Percentiles rank a stretch among this genome's conserved stretches.
phyloP scores from a whole-genome alignment of 164 flowering plant genomes.

The Magnolia officinalis region DNA sequence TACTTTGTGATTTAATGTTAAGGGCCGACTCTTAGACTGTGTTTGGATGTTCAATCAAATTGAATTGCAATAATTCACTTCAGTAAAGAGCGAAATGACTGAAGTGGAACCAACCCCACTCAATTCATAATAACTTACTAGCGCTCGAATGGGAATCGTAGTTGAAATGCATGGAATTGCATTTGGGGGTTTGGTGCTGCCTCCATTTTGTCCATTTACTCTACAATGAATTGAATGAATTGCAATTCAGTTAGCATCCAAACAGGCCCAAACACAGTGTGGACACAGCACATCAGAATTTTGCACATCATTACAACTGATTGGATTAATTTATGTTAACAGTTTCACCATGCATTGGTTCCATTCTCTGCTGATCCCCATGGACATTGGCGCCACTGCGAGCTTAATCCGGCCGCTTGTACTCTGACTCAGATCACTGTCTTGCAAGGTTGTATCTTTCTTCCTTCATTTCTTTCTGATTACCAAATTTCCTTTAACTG shows the following conservation, averaged over 20 bases:
- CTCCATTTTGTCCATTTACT: background rate
- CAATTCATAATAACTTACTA: too few relatives aligned
- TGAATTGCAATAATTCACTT: background rate
- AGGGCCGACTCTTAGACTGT: background rate
- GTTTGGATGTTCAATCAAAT: background rate
- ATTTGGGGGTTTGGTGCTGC: background rate
- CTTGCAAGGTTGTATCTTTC: slow-evolving; percentile 58
- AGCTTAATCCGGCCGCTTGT: slow-evolving; percentile 52
- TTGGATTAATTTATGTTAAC: slow-evolving; percentile 6
- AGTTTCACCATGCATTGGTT: slow-evolving; percentile 75
- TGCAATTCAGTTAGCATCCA: background rate
- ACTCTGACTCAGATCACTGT: slow-evolving; percentile 34
- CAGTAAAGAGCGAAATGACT: too few relatives aligned
- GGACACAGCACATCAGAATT: background rate
- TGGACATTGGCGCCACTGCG: slow-evolving; percentile 72
- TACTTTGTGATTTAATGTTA: background rate
- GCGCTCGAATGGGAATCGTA: too few relatives aligned
- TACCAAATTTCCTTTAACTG: background rate
- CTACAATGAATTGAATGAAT: background rate
- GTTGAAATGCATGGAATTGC: background rate
- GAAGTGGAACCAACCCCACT: too few relatives aligned
- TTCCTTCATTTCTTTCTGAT: background rate
- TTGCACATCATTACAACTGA: background rate
- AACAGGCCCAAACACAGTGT: background rate
- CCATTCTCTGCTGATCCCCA: slow-evolving; percentile 76